A percentile compares a stretch with the other conserved stretches of the same genome.
Evolutionary conservation across 2,329 filamentous ascomycete genomes (phyloP).

Genomic region (Ceratocystis cubensis): DNA sequence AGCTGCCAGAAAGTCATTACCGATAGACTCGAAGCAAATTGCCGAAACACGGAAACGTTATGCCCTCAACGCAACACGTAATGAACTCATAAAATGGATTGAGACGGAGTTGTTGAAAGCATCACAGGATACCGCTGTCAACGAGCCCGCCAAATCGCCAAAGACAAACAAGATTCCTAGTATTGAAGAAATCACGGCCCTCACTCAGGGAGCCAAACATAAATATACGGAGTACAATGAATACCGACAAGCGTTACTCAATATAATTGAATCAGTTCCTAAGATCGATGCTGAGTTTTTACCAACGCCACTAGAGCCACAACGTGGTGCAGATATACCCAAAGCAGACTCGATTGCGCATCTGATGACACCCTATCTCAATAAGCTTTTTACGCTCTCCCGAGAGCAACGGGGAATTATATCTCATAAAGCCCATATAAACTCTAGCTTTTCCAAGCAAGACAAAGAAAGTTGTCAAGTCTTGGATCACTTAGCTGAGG

Average conservation of each 20-base stretch:
- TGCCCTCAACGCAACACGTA: slow-evolving; percentile 44
- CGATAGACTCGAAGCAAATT: slow-evolving; percentile 25
- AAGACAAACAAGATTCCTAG: slow-evolving; percentile 16
- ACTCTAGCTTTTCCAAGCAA: slow-evolving; percentile 37
- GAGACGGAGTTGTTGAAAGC: slow-evolving; percentile 40
- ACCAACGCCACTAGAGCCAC: background rate
- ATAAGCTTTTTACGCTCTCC: slow-evolving; percentile 40
- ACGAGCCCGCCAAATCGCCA: slow-evolving; percentile 6
- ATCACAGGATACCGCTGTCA: background rate
- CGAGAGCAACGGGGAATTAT: slow-evolving; percentile 46
- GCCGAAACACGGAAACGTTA: slow-evolving; percentile 33
- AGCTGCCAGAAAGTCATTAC: slow-evolving; percentile 33
- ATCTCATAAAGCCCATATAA: slow-evolving; percentile 46
- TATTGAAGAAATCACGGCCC: slow-evolving; percentile 22
- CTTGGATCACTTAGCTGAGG: slow-evolving; percentile 44
- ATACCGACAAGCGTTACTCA: slow-evolving; percentile 34
- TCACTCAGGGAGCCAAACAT: slow-evolving; percentile 33
- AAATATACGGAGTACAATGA: slow-evolving; percentile 44
- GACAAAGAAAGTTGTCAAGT: slow-evolving; percentile 38
- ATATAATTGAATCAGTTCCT: slow-evolving; percentile 11
- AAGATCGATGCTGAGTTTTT: slow-evolving; percentile 17
- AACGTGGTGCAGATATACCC: slow-evolving; percentile 20
- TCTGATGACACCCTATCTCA: slow-evolving; percentile 45
- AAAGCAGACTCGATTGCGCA: slow-evolving; percentile 27
- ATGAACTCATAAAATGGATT: slow-evolving; percentile 53